These are phyloP conservation scores for Nitzschia palea DNA, from an alignment of 108 stramenopile species.

Conservation along the genomic window DNA sequence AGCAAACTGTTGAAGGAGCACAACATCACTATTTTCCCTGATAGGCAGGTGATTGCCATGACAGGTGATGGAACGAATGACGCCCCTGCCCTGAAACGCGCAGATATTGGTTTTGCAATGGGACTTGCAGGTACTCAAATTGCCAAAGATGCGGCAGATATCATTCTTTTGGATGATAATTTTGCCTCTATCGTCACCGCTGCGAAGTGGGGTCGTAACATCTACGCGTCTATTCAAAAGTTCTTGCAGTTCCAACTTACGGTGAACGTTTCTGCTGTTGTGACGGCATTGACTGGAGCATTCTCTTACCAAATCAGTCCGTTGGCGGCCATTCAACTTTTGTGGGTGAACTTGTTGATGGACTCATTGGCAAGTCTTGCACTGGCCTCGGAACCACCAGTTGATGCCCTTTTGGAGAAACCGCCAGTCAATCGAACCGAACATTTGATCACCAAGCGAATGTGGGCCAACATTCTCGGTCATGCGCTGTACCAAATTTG, in stretches of 20 bases:
- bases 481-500: slow-evolving; percentile 85
- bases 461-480: slow-evolving; percentile 93
- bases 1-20: slow-evolving; percentile 39
- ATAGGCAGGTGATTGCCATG: slow-evolving; percentile 94
- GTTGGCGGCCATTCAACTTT: slow-evolving; percentile 93
- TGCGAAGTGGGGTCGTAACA: slow-evolving; percentile 95
- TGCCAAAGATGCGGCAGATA: slow-evolving; percentile 93
- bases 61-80: slow-evolving; percentile 99
- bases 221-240: slow-evolving; percentile 96
- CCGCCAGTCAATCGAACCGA: slow-evolving; percentile 80
- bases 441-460: slow-evolving; percentile 79
- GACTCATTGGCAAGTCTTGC: slow-evolving; percentile 96
- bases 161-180: slow-evolving; percentile 94
- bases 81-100: slow-evolving; percentile 96
- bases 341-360: slow-evolving; percentile 99
- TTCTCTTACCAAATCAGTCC: slow-evolving; percentile 86
- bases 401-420: slow-evolving; percentile 72
- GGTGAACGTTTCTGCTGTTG: slow-evolving; percentile 93
- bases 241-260: slow-evolving; percentile 99
- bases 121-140: slow-evolving; percentile 96
- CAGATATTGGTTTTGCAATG: slow-evolving; percentile 98
- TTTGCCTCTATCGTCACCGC: slow-evolving; percentile 98
- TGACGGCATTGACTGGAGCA: slow-evolving; percentile 89
- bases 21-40: slow-evolving; percentile 72
- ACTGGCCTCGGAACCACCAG: slow-evolving; percentile 94